Conservation (phyloP, 2,329 filamentous ascomycete species). For the Leptographium procerum region DNA sequence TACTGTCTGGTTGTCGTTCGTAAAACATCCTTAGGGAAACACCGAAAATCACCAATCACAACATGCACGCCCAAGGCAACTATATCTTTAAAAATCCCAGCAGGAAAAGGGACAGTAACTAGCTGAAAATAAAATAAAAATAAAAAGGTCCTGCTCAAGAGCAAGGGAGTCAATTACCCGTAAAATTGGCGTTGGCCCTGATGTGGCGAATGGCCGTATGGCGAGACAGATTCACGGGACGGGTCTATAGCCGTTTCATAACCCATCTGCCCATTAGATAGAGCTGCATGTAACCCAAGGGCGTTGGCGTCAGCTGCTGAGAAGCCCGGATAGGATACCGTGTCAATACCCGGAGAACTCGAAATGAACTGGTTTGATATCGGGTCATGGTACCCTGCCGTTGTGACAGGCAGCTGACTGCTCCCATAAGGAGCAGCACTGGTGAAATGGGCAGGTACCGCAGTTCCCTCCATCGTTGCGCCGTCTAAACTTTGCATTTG, state of each 20-base stretch:
- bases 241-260: constrained; percentile 23
- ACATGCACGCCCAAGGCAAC: too few species aligned
- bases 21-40: not conserved
- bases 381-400: constrained; percentile 9
- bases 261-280: constrained; percentile 15
- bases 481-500: constrained; percentile 15
- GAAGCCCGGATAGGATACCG: constrained; percentile 21
- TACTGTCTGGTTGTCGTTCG: not conserved
- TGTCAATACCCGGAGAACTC: constrained; percentile 21
- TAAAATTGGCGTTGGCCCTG: constrained; percentile 20
- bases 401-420: constrained; percentile 19
- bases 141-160: not conserved
- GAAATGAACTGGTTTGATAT: constrained; percentile 20
- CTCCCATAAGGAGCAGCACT: constrained; percentile 12
- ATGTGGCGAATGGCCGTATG: constrained; percentile 30
- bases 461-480: constrained; percentile 4
- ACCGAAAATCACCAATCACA: not conserved
- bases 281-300: constrained; percentile 25
- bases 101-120: not conserved
- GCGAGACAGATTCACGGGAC: constrained; percentile 26
- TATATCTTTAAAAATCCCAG: not conserved
- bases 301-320: constrained; percentile 15
- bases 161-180: not conserved
- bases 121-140: not conserved
- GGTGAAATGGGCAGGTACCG: constrained; percentile 9